These are phyloP conservation scores for Recurvomyces mirabilis DNA, from an alignment of 495 filamentous ascomycete species.

Conservation along the genomic window DNA sequence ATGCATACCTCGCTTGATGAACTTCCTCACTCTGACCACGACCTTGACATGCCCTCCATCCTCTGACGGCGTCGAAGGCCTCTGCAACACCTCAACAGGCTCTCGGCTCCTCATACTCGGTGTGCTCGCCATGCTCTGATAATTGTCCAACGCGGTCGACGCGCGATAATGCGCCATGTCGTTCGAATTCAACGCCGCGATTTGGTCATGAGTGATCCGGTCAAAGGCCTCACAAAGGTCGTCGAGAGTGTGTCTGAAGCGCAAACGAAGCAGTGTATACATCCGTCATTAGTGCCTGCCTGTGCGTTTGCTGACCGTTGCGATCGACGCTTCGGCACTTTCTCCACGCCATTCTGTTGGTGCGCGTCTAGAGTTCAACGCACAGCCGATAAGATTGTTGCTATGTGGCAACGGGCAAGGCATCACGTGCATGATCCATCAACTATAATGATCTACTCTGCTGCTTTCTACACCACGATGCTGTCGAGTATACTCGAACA, in stretches of 20 bases:
- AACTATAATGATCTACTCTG: too few relatives aligned
- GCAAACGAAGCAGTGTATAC: slow-evolving; percentile 10
- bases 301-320: not conserved
- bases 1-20: slow-evolving; percentile 73
- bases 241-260: slow-evolving; percentile 11
- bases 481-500: slow-evolving; percentile 35
- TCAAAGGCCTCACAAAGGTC: slow-evolving; percentile 16
- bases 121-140: slow-evolving; percentile 29
- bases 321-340: not conserved
- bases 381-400: too few relatives aligned
- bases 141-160: slow-evolving; percentile 5
- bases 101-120: slow-evolving; percentile 29
- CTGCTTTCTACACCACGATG: too few relatives aligned
- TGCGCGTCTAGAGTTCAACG: too few relatives aligned
- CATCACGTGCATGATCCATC: too few relatives aligned
- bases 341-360: not conserved
- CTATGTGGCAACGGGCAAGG: too few relatives aligned
- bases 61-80: slow-evolving; percentile 25
- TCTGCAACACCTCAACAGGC: slow-evolving; percentile 19
- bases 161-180: slow-evolving; percentile 17
- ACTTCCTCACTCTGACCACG: slow-evolving; percentile 83
- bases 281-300: not conserved
- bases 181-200: not conserved
- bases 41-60: slow-evolving; percentile 83
- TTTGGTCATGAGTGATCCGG: slow-evolving; percentile 2